Percentiles rank a stretch among this genome's conserved stretches.
Conservation (phyloP, 257 asterid species). For the Galeopsis tetrahit region DNA sequence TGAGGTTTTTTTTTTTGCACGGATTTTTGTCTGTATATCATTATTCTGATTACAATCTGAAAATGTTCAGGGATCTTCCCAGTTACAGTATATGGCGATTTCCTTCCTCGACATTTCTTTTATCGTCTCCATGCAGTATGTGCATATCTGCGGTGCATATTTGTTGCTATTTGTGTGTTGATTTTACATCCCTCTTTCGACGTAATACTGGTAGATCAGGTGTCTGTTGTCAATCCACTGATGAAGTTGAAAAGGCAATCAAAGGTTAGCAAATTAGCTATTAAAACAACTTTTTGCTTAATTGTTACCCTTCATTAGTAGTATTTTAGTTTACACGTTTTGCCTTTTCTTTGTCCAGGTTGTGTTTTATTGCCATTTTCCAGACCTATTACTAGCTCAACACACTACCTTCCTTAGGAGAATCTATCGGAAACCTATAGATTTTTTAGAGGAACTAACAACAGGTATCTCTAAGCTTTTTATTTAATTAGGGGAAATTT, state of each 20-base stretch:
- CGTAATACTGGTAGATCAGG: conserved; percentile 80
- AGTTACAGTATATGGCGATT: conserved; percentile 80
- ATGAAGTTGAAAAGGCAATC: conserved; percentile 76
- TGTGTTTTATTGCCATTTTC: conserved; percentile 96
- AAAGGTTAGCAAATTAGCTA: conserved; percentile 55
- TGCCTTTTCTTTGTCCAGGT: conserved; percentile 51
- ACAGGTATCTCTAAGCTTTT: conserved; percentile 59
- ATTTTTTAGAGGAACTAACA: conserved; percentile 80
- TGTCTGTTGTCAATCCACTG: conserved; percentile 79
- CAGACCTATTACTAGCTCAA: conserved; percentile 87
- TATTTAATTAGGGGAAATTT: background rate
- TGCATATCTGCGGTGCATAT: conserved; percentile 89
- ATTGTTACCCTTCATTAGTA: background rate
- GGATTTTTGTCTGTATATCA: conserved; percentile 12
- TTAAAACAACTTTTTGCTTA: conserved; percentile 9
- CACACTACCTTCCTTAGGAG: conserved; percentile 78
- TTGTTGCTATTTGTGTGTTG: conserved; percentile 76
- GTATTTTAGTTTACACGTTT: conserved; percentile 23
- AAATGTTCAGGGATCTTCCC: conserved; percentile 67
- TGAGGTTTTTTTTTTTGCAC: background rate
- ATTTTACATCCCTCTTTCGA: conserved; percentile 76
- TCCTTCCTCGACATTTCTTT: conserved; percentile 83
- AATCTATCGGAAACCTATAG: conserved; percentile 89
- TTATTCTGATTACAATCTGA: conserved; percentile 18
- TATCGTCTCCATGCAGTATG: conserved; percentile 85